Conservation (phyloP, 768 basidiomycete species). For the Gymnopilus dilepis region DNA sequence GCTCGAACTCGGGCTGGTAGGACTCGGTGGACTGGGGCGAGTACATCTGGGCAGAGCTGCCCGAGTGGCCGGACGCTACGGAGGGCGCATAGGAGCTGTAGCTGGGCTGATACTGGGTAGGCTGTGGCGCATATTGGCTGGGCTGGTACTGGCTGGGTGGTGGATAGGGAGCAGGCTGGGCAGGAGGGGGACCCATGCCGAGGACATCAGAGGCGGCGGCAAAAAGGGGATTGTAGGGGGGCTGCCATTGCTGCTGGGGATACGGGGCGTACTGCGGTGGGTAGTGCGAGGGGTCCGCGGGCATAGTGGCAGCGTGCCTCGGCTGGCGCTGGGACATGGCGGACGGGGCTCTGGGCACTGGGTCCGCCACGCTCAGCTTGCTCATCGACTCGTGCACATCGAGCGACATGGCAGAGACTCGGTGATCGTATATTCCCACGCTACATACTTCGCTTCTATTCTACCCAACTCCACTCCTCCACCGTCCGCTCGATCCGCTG, state of each 20-base stretch:
- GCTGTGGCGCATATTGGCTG: conserved; percentile 29
- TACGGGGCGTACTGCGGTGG: conserved; percentile 3
- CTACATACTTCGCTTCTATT: conserved; percentile 10
- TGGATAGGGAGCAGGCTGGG: conserved; percentile 21
- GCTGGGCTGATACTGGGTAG: no score
- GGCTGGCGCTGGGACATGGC: conserved; percentile 29
- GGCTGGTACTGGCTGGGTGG: conserved; percentile 12
- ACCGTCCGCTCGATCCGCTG: conserved; percentile 72
- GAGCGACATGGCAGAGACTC: conserved; percentile 33
- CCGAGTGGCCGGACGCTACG: conserved; percentile 31
- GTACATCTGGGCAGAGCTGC: conserved; percentile 28
- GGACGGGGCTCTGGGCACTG: conserved; percentile 29
- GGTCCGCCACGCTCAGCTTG: conserved; percentile 45
- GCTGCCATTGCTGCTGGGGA: conserved; percentile 10
- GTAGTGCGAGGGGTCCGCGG: conserved; percentile 17
- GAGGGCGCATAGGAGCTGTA: conserved; percentile 30
- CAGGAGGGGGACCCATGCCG: conserved; percentile 76
- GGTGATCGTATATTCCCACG: conserved; percentile 1
- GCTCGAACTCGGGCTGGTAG: conserved; percentile 56
- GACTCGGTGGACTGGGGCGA: conserved; percentile 27
- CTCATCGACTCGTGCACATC: conserved; percentile 47
- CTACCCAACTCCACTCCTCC: conserved; percentile 71
- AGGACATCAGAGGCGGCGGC: conserved; percentile 82
- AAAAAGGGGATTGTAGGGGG: conserved; percentile 63
- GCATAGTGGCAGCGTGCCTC: conserved; percentile 26